Conservation (phyloP, 495 filamentous ascomycete species). For the Penicillium desertorum region DNA sequence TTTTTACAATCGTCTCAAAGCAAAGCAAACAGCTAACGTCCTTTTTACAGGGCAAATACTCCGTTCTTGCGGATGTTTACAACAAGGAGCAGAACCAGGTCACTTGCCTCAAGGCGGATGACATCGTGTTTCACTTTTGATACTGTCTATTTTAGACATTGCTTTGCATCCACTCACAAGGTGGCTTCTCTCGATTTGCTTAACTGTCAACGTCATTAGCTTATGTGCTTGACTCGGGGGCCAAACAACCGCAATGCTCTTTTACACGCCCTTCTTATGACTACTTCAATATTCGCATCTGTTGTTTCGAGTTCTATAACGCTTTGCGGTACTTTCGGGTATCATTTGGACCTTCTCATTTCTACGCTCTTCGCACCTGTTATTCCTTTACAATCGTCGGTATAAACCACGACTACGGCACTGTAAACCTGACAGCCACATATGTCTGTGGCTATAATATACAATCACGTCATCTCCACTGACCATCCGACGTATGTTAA, state of each 20-base stretch:
- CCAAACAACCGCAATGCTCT: constrained; percentile 15
- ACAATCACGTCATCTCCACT: background rate
- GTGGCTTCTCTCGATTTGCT: constrained; percentile 16
- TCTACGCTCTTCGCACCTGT: constrained; percentile 11
- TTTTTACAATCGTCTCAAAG: background rate
- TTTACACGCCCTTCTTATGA: constrained; percentile 24
- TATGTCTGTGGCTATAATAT: constrained; percentile 11
- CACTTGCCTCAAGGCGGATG: constrained; percentile 72
- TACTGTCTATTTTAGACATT: constrained; percentile 6
- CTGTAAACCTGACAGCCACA: constrained; percentile 6
- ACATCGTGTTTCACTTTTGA: constrained; percentile 37
- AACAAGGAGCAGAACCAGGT: constrained; percentile 65
- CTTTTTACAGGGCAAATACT: constrained; percentile 74
- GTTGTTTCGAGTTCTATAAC: constrained; percentile 12
- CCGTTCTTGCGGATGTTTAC: constrained; percentile 80
- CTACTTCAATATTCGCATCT: constrained; percentile 11
- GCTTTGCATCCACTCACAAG: constrained; percentile 18
- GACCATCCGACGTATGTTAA: background rate
- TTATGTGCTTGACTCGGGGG: constrained; percentile 7
- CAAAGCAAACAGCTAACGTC: constrained; percentile 13
- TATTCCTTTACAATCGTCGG: constrained; percentile 1
- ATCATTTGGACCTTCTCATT: constrained; percentile 9
- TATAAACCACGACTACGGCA: background rate
- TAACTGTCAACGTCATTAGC: background rate
- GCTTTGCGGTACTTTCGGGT: constrained; percentile 7